Conservation (phyloP, 768 basidiomycete genomes). For the Lactarius hengduanensis region DNA sequence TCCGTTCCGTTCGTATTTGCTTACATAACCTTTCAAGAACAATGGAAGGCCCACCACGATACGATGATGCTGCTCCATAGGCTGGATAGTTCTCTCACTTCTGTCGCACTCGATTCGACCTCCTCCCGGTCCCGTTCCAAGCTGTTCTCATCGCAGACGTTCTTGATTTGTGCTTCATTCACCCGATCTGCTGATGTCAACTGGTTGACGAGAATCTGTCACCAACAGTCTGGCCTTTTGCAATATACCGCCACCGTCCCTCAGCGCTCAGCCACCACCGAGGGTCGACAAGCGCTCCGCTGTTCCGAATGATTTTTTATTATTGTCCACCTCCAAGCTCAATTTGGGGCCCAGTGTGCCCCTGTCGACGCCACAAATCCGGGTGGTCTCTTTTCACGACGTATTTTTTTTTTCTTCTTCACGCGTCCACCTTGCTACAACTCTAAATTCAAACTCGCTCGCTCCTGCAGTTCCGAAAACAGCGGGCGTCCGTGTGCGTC, state of each 20-base stretch:
- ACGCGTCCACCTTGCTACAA: neutral
- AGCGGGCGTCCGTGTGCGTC: neutral
- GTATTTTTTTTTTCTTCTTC: neutral
- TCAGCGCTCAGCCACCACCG: slow-evolving; percentile 1
- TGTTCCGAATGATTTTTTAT: neutral
- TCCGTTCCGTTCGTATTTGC: neutral
- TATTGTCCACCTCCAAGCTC: neutral
- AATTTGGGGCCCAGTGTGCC: neutral
- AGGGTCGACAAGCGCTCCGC: slow-evolving; percentile 1
- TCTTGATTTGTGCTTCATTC: neutral
- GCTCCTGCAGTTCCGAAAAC: neutral
- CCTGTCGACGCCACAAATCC: neutral
- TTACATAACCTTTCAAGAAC: neutral
- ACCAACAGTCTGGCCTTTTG: neutral
- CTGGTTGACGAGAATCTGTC: neutral
- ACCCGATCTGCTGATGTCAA: neutral
- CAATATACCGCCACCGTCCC: slow-evolving; percentile 1
- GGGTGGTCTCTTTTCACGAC: neutral
- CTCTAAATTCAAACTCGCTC: neutral
- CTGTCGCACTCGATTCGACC: neutral
- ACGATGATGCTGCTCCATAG: neutral
- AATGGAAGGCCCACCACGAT: neutral
- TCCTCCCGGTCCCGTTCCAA: neutral
- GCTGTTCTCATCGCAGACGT: neutral
- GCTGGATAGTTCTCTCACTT: neutral